Evolutionary conservation across 225 moss, liverwort and hornwort genomes (phyloP).

Genomic region (Takakia lepidozioides): DNA sequence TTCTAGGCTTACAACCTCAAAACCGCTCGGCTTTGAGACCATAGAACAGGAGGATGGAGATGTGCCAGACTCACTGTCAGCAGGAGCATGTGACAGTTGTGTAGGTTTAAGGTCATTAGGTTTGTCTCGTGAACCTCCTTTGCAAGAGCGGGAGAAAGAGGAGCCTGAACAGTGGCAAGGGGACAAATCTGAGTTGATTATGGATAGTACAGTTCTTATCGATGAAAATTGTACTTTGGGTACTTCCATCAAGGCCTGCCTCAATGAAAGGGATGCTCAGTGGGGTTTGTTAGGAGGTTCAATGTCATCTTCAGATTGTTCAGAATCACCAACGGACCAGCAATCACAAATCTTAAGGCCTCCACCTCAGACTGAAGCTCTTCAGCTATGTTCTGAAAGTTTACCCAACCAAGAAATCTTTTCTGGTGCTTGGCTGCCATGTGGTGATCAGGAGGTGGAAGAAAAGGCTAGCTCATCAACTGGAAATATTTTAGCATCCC

Average conservation of each 20-base stretch:
- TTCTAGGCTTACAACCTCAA: constrained; percentile 6
- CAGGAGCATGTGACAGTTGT: background rate
- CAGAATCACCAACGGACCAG: no score
- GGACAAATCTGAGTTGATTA: constrained; percentile 2
- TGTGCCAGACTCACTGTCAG: background rate
- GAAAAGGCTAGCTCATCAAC: background rate
- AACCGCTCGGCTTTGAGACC: no score
- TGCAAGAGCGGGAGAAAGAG: constrained; percentile 6
- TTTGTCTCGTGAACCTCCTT: background rate
- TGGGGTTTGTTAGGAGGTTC: background rate
- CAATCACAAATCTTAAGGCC: no score
- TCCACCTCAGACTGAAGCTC: no score
- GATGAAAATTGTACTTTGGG: background rate
- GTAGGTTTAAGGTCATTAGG: background rate
- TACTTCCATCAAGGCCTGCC: background rate
- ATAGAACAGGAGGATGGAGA: no score
- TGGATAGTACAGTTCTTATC: background rate
- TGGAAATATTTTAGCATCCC: constrained; percentile 1
- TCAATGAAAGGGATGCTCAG: background rate
- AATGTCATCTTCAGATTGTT: constrained; percentile 1
- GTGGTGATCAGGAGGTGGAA: constrained; percentile 1
- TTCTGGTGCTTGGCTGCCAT: no score
- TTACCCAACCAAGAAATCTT: no score
- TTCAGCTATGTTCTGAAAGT: no score
- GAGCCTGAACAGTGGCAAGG: background rate